Evolutionary conservation across 202 grass and related monocot species (phyloP).

Genomic region (Cymbopogon flexuosus): DNA sequence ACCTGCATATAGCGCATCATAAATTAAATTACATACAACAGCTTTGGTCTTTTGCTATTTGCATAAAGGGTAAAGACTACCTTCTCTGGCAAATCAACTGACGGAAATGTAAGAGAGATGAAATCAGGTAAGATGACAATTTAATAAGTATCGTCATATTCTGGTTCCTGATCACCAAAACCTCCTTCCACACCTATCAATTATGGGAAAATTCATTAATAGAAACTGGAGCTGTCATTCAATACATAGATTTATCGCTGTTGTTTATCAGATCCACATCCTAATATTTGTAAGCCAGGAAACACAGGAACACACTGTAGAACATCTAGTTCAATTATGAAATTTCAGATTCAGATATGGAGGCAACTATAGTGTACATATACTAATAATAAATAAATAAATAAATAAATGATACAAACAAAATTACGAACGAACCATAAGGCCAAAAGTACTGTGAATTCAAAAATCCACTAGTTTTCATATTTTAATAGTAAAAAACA

Average conservation of each 20-base stretch:
- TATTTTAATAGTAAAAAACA: neutral
- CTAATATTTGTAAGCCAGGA: neutral
- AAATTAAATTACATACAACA: slow-evolving; percentile 11
- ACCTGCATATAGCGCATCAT: slow-evolving; percentile 45
- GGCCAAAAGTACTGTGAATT: neutral
- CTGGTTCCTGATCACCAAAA: slow-evolving; percentile 80
- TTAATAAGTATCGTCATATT: slow-evolving; percentile 62
- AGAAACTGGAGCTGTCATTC: neutral
- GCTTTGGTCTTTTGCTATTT: slow-evolving; percentile 4
- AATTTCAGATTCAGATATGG: neutral
- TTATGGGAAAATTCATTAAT: slow-evolving; percentile 1
- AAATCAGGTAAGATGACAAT: slow-evolving; percentile 89
- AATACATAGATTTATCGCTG: neutral
- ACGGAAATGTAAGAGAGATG: slow-evolving; percentile 81
- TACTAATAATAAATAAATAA: neutral
- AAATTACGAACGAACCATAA: neutral
- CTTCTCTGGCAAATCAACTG: slow-evolving; percentile 96
- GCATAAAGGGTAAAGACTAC: slow-evolving; percentile 32
- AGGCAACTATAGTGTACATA: neutral
- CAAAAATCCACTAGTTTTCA: neutral
- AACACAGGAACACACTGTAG: slow-evolving; percentile 3
- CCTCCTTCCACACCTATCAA: slow-evolving; percentile 88
- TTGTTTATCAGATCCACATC: neutral
- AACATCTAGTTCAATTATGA: neutral
- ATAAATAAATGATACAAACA: neutral